Percentiles rank a stretch among this genome's conserved stretches.
Evolutionary conservation across 1,284 basidiomycete species (phyloP).

Genomic region (Moniliophthora roreri): DNA sequence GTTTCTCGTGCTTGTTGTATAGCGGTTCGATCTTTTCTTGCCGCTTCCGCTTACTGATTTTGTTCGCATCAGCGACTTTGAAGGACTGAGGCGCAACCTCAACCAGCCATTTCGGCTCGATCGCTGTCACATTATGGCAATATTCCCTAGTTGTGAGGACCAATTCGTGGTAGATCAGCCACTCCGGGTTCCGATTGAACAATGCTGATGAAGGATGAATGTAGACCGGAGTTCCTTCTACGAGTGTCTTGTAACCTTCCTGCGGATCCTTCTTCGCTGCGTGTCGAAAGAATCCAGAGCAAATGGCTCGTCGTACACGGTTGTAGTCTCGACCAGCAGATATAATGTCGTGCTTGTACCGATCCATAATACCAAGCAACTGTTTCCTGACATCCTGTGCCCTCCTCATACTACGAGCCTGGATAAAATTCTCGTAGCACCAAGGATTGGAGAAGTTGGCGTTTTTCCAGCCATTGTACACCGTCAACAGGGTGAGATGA

Average conservation of each 20-base stretch:
- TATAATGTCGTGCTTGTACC: slow-evolving; percentile 96
- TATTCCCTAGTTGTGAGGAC: slow-evolving; percentile 80
- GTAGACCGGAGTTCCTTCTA: slow-evolving; percentile 97
- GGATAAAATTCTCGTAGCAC: slow-evolving; percentile 98
- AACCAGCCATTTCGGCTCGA: slow-evolving; percentile 98
- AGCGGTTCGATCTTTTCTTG: slow-evolving; percentile 97
- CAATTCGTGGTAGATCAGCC: slow-evolving; percentile 64
- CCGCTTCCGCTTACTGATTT: slow-evolving; percentile 96
- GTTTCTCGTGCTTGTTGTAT: slow-evolving; percentile 87
- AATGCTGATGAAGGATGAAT: slow-evolving; percentile 97
- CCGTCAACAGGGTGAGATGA: slow-evolving; percentile 91
- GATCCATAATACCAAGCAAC: slow-evolving; percentile 97
- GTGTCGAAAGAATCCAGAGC: slow-evolving; percentile 95
- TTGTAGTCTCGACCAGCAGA: slow-evolving; percentile 94
- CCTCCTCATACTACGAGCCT: slow-evolving; percentile 94
- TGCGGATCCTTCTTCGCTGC: slow-evolving; percentile 95
- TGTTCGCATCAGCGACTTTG: slow-evolving; percentile 93
- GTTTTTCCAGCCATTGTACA: slow-evolving; percentile 98
- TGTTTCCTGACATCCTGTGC: slow-evolving; percentile 98
- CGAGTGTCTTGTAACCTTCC: slow-evolving; percentile 97
- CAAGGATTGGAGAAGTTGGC: slow-evolving; percentile 95
- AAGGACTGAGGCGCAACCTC: slow-evolving; percentile 99
- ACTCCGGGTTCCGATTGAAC: slow-evolving; percentile 87
- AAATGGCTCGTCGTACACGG: slow-evolving; percentile 91
- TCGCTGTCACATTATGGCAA: slow-evolving; percentile 93